Evolutionary conservation across 495 filamentous ascomycete species (phyloP), one percentile per base, ranked within the genome.

Genomic region (Aspergillus ostianus): DNA sequence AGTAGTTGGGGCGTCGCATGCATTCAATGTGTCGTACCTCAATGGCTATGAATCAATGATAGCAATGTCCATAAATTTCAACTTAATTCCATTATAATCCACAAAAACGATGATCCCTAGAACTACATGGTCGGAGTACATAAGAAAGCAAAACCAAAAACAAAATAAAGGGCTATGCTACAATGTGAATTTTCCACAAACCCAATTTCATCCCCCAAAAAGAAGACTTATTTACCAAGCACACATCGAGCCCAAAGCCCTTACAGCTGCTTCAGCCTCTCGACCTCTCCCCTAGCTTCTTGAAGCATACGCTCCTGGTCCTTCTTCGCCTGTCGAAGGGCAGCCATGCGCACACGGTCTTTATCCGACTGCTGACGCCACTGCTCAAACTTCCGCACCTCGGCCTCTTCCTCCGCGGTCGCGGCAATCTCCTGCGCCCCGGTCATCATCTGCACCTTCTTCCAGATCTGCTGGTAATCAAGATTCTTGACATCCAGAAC

Each of bases 381-480:
- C 57, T 85, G 83, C 58, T 85, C 83, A 47, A 90, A 67, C 59
- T 87, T 80, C 59, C 72, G 65, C 62, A 89, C 56, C 70, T 89
- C 77, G 17, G 67, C 71, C 66, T 80, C 64, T 60, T 96, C 90
- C 62, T 84, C 81, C 10, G 80, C 69, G 7, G 84, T 84, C 21
- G 87, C 75, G 21, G 77, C 60, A 3, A 96, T 71, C 20, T 75
- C 75, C 51, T 78, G 73, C 10, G 90, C 92, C 4, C 84, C 84
- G 0, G 91, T 97, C 67, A 87, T 73, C 20, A 77, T 71, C 58
- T 92, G 67, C 27, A 98, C 81, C 56, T 86, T 77, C 6, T 74
- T 69, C 63, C 91, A 83, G 59, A 98, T 97, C 51, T 85, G 74
- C 52, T 70, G 51, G 30, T 70, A 75, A n/a, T 61, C 67, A 30